Base-by-base conservation (phyloP, 768 basidiomycete species). In the Lactarius tabidus region DNA sequence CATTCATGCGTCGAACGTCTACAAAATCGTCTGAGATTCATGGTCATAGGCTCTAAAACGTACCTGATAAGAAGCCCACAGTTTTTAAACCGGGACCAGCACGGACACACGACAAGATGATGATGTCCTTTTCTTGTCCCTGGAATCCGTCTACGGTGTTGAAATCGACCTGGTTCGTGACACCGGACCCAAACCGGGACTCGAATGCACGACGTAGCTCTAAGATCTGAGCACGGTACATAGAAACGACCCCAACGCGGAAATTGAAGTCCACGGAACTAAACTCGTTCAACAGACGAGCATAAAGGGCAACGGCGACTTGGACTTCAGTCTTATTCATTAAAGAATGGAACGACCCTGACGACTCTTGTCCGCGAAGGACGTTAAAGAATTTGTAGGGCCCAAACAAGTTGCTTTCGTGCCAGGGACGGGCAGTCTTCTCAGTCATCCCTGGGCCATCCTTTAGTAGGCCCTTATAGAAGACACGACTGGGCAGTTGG, bases 81-180 rank as follows among this genome's bases (percentile, higher is more conserved):
- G 79, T 84, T 63, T 84, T 82, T 23, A 93, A 75, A n/a, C 90
- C 88, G 20, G 91, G 87, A 6, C 97, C 95, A 12, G 94, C 91
- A 67, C 97, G 86, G 23, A 98, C 97, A 74, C 95, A 97, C 3
- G 97, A 98, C 23, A 99, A 81, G 69, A 99, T 98, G 76, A 99
- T 96, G 60, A 99, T 85, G 70, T 96, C 93, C 74, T 99, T 99
- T 75, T 99, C 97, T 78, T 99, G 97, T 56, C 97, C 97, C 75
- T 99, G 97, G 73, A 98, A 98, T 12, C 96, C 97, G 76, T 99
- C 96, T 43, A 99, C 96, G 0, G 97, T 98, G 73, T 97, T 91
- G 79, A 99, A 98, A 71, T 95, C 90, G 43, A 99, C 85, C 51
- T 82, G 85, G 36, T 81, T 80, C 1, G 88, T 71, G 26, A 97